phyloP scores from a whole-genome alignment of 306 rosid genomes.

The Trichosanthes cucumerina region DNA sequence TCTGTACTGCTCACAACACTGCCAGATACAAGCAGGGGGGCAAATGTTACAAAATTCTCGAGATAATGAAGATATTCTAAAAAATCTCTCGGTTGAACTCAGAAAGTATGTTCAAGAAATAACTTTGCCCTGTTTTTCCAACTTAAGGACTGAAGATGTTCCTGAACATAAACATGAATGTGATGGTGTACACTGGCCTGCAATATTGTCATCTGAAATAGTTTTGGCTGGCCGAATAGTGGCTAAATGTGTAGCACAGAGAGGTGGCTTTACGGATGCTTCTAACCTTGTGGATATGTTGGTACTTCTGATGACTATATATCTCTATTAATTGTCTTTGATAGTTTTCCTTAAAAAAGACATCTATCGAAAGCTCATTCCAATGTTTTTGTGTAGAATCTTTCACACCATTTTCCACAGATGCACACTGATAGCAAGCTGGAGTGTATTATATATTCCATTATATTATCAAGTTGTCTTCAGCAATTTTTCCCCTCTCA shows the following conservation, averaged over 20 bases:
- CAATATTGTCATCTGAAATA: slow-evolving; percentile 64
- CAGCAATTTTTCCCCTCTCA: slow-evolving; percentile 26
- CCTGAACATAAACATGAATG: slow-evolving; percentile 79
- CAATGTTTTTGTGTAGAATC: slow-evolving; percentile 46
- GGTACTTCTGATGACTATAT: slow-evolving; percentile 35
- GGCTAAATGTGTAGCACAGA: slow-evolving; percentile 28
- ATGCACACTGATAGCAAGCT: slow-evolving; percentile 55
- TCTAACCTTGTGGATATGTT: slow-evolving; percentile 27
- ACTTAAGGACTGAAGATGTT: slow-evolving; percentile 31
- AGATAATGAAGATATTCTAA: slow-evolving; percentile 20
- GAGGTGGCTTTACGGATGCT: slow-evolving; percentile 23
- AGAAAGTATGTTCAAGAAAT: slow-evolving; percentile 34
- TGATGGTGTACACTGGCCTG: slow-evolving; percentile 68
- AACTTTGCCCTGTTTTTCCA: slow-evolving; percentile 25
- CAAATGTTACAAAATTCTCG: slow-evolving; percentile 15
- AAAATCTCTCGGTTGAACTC: slow-evolving; percentile 36
- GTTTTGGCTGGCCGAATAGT: slow-evolving; percentile 80
- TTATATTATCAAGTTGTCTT: slow-evolving; percentile 49
- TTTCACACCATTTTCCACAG: slow-evolving; percentile 50
- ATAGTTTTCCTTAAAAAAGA: slow-evolving; percentile 12
- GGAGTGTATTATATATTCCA: slow-evolving; percentile 66
- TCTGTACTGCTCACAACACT: slow-evolving; percentile 57
- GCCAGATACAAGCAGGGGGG: slow-evolving; percentile 67
- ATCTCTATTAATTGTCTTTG: not conserved
- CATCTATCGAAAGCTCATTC: slow-evolving; percentile 16